A percentile compares a stretch with the other conserved stretches of the same genome.
phyloP scores from a whole-genome alignment of 225 moss, liverwort and hornwort genomes.

The Bryum argenteum region DNA sequence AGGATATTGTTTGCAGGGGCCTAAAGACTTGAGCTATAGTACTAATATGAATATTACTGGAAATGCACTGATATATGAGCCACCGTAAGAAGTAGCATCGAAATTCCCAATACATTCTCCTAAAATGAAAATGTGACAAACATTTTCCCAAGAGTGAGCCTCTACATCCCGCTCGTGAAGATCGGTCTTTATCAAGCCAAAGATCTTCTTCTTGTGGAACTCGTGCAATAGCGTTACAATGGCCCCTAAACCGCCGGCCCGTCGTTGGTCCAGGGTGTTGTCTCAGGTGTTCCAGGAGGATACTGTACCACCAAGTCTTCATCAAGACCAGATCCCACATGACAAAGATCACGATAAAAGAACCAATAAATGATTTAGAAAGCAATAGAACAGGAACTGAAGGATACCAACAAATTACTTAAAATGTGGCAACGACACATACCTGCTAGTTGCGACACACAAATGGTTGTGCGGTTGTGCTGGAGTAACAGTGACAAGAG shows the following conservation, averaged over 20 bases:
- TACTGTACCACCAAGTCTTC: conserved; percentile 57
- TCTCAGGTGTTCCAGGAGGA: conserved; percentile 97
- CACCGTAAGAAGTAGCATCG: too few relatives aligned
- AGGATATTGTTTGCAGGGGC: neutral
- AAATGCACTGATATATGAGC: too few relatives aligned
- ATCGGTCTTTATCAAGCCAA: conserved; percentile 75
- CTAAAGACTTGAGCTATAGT: too few relatives aligned
- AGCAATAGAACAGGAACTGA: conserved; percentile 16
- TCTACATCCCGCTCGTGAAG: conserved; percentile 51
- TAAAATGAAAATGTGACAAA: conserved; percentile 21
- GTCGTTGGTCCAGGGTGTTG: conserved; percentile 86
- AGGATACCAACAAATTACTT: conserved; percentile 14
- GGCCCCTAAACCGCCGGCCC: conserved; percentile 86
- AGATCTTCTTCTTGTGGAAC: conserved; percentile 76
- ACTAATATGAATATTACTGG: too few relatives aligned
- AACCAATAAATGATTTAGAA: conserved; percentile 10
- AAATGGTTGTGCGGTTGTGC: conserved; percentile 98
- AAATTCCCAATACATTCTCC: neutral
- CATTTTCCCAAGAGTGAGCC: conserved; percentile 59
- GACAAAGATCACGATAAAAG: conserved; percentile 21
- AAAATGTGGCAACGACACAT: conserved; percentile 14
- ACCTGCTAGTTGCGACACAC: conserved; percentile 99
- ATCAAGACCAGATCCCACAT: conserved; percentile 16
- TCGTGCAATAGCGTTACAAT: conserved; percentile 83
- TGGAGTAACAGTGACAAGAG: conserved; percentile 96